Evolutionary conservation across 176 grass and related monocot genomes (phyloP).

Genomic region (Areca catechu): DNA sequence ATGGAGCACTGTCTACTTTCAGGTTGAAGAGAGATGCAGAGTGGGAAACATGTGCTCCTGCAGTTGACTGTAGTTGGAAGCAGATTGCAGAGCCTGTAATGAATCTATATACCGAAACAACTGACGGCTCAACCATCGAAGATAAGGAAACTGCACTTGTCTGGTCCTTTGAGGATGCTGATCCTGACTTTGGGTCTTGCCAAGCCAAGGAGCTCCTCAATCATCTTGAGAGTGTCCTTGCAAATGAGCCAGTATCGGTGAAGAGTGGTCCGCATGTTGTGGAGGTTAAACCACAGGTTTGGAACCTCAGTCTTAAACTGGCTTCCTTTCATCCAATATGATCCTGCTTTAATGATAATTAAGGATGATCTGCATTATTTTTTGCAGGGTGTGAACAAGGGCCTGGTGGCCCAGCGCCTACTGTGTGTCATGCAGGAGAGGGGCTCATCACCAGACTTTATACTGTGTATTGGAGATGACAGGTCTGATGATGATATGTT

Average conservation of each 20-base stretch:
- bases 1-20: neutral
- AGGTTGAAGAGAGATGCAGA: constrained; percentile 57
- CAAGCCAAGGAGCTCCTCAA: constrained; percentile 91
- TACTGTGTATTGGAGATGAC: constrained; percentile 89
- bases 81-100: constrained; percentile 81
- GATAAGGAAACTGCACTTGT: constrained; percentile 65
- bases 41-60: constrained; percentile 50
- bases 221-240: constrained; percentile 68
- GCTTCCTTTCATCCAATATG: no score
- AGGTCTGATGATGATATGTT: constrained; percentile 96
- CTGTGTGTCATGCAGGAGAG: constrained; percentile 46
- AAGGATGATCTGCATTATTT: neutral
- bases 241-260: constrained; percentile 81
- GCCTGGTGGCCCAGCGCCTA: constrained; percentile 54
- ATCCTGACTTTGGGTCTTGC: constrained; percentile 90
- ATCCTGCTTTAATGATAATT: no score
- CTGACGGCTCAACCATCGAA: constrained; percentile 82
- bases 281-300: constrained; percentile 84
- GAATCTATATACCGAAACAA: constrained; percentile 71
- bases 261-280: constrained; percentile 59
- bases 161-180: constrained; percentile 88
- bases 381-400: constrained; percentile 82
- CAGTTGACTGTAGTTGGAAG: constrained; percentile 76
- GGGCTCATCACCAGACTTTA: constrained; percentile 43
- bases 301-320: neutral